Base-by-base conservation (phyloP, 2,329 filamentous ascomycete species). In the Xylaria arbuscula region DNA sequence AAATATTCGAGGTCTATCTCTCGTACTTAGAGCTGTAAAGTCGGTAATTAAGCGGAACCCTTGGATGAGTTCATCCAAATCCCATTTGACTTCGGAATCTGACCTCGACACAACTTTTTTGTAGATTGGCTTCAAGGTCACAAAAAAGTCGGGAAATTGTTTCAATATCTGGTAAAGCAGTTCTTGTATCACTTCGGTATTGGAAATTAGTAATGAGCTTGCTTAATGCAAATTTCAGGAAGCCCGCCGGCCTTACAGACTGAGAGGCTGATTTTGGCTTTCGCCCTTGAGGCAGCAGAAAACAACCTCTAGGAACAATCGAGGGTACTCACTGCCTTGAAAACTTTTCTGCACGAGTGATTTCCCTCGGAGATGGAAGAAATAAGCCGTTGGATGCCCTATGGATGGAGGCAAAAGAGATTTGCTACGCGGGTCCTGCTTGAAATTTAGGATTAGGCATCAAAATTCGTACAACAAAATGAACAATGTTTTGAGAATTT, bases 331-430 rank as follows among this genome's bases (percentile, higher is more conserved):
- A 53, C 24, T n/a, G 15, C 54, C 54, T 42, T 40, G 54, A 15
- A 57, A 40, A 42, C 54, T 42, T 15, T 57, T 57, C 19, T 42
- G 36, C 4, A 42, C n/a, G 3, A 57, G 36, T 24, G 19, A 42
- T 13, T 57, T 57, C 36, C 54, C 54, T 17, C 36, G 54, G 19
- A 42, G 36, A 24, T 57, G n/a, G 36, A 42, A 57, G 36, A 42
- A 57, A 15, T 57, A 57, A 15, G 34, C 34, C 13, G 42, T 57
- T 8, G 54, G n/a, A 42, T n/a, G 34, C 7, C 54, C 36, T 28
- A 40, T 28, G 10, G 36, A 57, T 13, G 45, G 45, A 48, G 54
- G 34, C 22, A 57, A 42, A 28, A 57, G 34, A 4, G 34, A 17
- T 45, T 57, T 9, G 19, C 19, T 57, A 22, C 36, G 54, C 36